Evolutionary conservation across 2,329 filamentous ascomycete genomes (phyloP).

Genomic region (Exophiala mesophila): DNA sequence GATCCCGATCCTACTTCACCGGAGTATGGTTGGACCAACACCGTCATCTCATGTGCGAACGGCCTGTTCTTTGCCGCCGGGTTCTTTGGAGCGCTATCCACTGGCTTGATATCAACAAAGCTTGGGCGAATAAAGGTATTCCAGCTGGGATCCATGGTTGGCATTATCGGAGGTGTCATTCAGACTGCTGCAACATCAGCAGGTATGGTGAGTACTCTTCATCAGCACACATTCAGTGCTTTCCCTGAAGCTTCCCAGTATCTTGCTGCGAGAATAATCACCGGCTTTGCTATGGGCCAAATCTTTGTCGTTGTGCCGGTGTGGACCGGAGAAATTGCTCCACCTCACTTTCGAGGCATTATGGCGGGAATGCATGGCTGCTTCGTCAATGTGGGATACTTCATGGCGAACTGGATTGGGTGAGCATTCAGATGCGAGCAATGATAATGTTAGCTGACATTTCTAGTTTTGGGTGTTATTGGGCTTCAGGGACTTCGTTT

Average conservation of each 20-base stretch:
- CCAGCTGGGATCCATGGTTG: constrained; percentile 32
- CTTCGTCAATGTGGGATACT: constrained; percentile 36
- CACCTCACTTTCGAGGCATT: constrained; percentile 28
- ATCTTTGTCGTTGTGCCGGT: constrained; percentile 18
- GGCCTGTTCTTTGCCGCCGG: constrained; percentile 41
- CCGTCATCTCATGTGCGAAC: constrained; percentile 41
- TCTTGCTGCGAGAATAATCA: constrained; percentile 9
- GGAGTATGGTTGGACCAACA: constrained; percentile 38
- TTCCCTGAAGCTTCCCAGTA: constrained; percentile 4
- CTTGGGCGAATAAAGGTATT: constrained; percentile 36
- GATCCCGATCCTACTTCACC: constrained; percentile 32
- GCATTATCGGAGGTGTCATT: constrained; percentile 31
- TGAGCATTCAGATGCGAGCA: constrained; percentile 25
- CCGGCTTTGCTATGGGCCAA: constrained; percentile 4
- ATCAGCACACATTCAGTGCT: neutral
- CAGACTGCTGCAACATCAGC: constrained; percentile 7
- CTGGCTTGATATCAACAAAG: constrained; percentile 35
- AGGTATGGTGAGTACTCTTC: constrained; percentile 3
- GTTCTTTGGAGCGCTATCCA: constrained; percentile 33
- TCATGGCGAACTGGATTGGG: constrained; percentile 39
- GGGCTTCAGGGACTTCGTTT: constrained; percentile 5
- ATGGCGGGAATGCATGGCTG: constrained; percentile 34
- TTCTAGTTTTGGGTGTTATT: constrained; percentile 9
- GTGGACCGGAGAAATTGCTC: constrained; percentile 29
- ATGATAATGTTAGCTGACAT: neutral